These are phyloP conservation scores for Coemansia sp. DNA, from an alignment of 192 early-diverging fungal species.

Conservation along the genomic window DNA sequence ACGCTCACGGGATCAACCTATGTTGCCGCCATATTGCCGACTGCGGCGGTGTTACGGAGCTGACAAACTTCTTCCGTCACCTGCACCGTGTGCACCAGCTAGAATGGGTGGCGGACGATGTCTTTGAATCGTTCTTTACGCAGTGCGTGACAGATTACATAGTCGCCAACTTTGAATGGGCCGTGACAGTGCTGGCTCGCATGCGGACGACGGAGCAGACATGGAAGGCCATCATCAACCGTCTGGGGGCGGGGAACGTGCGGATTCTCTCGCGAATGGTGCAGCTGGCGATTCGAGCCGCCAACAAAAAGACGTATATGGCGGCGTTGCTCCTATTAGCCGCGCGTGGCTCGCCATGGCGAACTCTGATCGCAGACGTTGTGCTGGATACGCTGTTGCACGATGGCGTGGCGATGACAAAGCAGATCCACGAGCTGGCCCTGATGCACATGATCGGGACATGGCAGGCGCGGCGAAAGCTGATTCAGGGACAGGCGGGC, in stretches of 20 bases:
- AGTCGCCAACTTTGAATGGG: slow-evolving; percentile 34
- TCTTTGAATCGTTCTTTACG: slow-evolving; percentile 11
- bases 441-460: slow-evolving; percentile 3
- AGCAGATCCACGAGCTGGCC: neutral
- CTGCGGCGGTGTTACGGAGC: slow-evolving; percentile 2
- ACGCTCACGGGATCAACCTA: slow-evolving; percentile 1
- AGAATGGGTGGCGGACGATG: slow-evolving; percentile 3
- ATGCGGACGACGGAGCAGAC: neutral
- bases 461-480: neutral
- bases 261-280: slow-evolving; percentile 6
- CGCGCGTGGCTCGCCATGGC: neutral
- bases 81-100: slow-evolving; percentile 15
- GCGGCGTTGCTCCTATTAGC: slow-evolving; percentile 8
- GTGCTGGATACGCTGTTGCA: slow-evolving; percentile 6
- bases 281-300: neutral
- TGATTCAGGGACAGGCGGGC: neutral
- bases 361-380: slow-evolving; percentile 5
- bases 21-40: slow-evolving; percentile 16
- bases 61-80: slow-evolving; percentile 42
- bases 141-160: slow-evolving; percentile 7
- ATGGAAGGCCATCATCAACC: slow-evolving; percentile 12
- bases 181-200: neutral
- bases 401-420: neutral
- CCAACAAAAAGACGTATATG: neutral
- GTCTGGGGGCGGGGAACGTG: slow-evolving; percentile 1